phyloP scores from a whole-genome alignment of 176 grass and related monocot species.

The Oryza glumipatula region DNA sequence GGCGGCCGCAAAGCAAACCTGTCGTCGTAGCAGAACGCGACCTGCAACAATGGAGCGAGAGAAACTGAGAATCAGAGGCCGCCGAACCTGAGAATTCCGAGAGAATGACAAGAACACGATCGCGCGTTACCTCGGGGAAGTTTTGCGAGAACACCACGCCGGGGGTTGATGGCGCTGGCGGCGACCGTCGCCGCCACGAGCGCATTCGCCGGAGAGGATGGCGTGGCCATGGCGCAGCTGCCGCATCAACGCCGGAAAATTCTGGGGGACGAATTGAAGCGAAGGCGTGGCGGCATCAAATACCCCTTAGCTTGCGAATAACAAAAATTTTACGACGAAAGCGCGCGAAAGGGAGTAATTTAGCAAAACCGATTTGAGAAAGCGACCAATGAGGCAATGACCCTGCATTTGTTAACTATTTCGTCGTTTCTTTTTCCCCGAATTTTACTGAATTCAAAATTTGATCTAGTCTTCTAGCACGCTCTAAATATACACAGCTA shows the following conservation, averaged over 20 bases:
- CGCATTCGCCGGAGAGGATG: too few species aligned
- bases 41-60: background rate
- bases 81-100: too few species aligned
- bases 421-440: background rate
- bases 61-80: background rate
- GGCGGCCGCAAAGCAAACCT: background rate
- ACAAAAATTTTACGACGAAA: too few species aligned
- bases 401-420: background rate
- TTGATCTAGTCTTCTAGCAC: background rate
- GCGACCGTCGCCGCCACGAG: too few species aligned
- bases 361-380: too few species aligned
- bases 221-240: background rate
- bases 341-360: background rate
- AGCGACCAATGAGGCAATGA: background rate
- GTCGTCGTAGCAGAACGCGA: conserved; percentile 14
- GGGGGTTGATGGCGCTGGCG: conserved; percentile 8
- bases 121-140: conserved; percentile 25
- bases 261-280: too few species aligned
- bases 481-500: conserved; percentile 41
- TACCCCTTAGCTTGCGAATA: too few species aligned
- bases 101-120: background rate
- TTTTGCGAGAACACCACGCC: conserved; percentile 18
- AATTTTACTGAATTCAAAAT: background rate
- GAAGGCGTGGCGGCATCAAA: too few species aligned
- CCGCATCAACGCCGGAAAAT: background rate